Conservation (phyloP, 2,329 filamentous ascomycete genomes). For the Colletotrichum aenigma region DNA sequence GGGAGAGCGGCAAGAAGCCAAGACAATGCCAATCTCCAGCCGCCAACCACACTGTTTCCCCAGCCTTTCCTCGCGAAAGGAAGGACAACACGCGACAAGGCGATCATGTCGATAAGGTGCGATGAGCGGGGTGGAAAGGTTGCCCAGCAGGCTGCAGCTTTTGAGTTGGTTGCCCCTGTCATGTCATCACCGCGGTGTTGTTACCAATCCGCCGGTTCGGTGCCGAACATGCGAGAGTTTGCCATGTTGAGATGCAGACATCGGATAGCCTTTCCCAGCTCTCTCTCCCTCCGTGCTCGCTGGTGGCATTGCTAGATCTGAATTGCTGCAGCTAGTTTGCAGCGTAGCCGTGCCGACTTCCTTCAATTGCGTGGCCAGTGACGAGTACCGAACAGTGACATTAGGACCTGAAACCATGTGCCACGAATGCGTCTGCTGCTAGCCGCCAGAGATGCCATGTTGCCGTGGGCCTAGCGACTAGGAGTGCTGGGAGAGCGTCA, state of each 20-base stretch:
- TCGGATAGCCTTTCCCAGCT: not conserved
- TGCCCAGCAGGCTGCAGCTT: not conserved
- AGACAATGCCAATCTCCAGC: not conserved
- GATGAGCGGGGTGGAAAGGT: not conserved
- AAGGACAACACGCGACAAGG: not conserved
- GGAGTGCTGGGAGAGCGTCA: not conserved
- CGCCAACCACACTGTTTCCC: not conserved
- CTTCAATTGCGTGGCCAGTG: constrained; percentile 3
- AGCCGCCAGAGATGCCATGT: not conserved
- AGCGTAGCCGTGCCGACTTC: not conserved
- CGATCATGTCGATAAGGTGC: not conserved
- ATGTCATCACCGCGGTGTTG: not conserved
- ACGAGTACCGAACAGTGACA: not conserved
- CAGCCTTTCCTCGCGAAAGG: not conserved
- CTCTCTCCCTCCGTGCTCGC: not conserved
- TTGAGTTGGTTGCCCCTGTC: not conserved
- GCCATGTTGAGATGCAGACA: not conserved
- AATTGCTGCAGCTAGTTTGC: not conserved
- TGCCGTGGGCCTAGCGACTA: not conserved
- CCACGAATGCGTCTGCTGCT: not conserved
- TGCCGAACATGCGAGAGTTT: not conserved
- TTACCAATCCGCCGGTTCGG: not conserved
- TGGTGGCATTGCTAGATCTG: not conserved
- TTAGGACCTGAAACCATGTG: constrained; percentile 5
- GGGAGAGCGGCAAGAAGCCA: constrained; percentile 10